Evolutionary conservation across 2,329 filamentous ascomycete genomes (phyloP).

Genomic region (Incumbomyces delicatus): DNA sequence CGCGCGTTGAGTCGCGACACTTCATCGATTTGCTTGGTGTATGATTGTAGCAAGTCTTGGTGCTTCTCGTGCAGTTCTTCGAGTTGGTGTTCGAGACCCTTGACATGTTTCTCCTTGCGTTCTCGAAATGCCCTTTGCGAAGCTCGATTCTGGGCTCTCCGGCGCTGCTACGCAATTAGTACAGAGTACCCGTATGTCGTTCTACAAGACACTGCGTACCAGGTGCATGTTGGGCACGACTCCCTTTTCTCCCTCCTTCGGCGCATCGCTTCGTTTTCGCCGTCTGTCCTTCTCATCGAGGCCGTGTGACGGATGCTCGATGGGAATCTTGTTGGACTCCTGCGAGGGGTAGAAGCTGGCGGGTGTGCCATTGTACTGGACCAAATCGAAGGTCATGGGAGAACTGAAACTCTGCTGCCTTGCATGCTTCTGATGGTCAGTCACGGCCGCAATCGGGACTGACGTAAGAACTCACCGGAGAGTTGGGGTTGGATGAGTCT

Average conservation of each 20-base stretch:
- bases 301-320: slow-evolving; percentile 21
- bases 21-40: slow-evolving; percentile 24
- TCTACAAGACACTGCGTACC: slow-evolving; percentile 14
- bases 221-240: slow-evolving; percentile 24
- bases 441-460: background rate
- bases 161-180: slow-evolving; percentile 51
- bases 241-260: slow-evolving; percentile 19
- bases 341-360: slow-evolving; percentile 14
- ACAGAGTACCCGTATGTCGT: background rate
- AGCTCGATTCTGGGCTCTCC: slow-evolving; percentile 89
- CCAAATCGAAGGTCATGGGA: slow-evolving; percentile 18
- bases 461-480: slow-evolving; percentile 17
- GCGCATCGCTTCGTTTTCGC: slow-evolving; percentile 13
- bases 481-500: slow-evolving; percentile 20
- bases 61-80: slow-evolving; percentile 45
- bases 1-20: slow-evolving; percentile 21
- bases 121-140: slow-evolving; percentile 90
- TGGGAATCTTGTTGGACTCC: slow-evolving; percentile 17
- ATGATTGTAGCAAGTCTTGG: slow-evolving; percentile 24
- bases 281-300: slow-evolving; percentile 21
- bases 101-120: slow-evolving; percentile 84
- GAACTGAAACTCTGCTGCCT: slow-evolving; percentile 15
- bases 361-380: slow-evolving; percentile 15
- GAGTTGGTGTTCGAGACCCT: slow-evolving; percentile 71
- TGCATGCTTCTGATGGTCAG: slow-evolving; percentile 14